Evolutionary conservation across 2,329 filamentous ascomycete genomes (phyloP), one percentile per base, ranked within the genome.

Genomic region (Zymoseptoria pseudotritici): DNA sequence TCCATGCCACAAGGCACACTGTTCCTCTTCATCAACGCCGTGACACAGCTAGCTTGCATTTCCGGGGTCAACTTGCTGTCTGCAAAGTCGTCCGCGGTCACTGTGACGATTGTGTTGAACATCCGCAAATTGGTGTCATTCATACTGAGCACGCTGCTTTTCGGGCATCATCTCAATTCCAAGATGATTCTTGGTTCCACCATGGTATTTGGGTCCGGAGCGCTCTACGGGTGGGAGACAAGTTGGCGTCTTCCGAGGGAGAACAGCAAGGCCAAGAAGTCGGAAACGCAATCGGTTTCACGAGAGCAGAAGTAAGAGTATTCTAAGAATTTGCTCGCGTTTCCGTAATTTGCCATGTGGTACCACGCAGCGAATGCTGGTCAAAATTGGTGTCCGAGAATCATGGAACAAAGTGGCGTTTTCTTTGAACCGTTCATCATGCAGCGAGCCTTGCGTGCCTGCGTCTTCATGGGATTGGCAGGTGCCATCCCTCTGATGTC

Each of bases 81-180:
- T 1, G 90, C 93, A 0, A 88, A 87, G 58, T 90, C 90, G 3
- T 93, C 92, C 3, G 95, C 94, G 0, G 82, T 99, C 58, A 97
- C 94, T 0, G 94, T 99, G 22, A 97, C 93, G 1, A 96, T 99
- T 68, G 91, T 97, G 54, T 80, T 99, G 61, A 99, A 97, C 73
- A 89, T 99, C 61, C 84, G 94, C 67, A 99, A 99, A 76, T 80
- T 99, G 20, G 88, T 96, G 58, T 97, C 92, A 69, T 82, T 97
- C 62, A 78, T 97, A 63, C 74, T 97, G 60, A 97, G 92, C 68
- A 95, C 97, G 61, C 93, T 91, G 83, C 75, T 99, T 1, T 99
- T 99, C 76, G 94, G 93, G 4, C 97, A 99, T 72, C 77, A 82
- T 49, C 79, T 99, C 65, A 85, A 88, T 11, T 76, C 80, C 0